Conservation (phyloP, 495 filamentous ascomycete genomes). For the Pseudevernia furfuracea region DNA sequence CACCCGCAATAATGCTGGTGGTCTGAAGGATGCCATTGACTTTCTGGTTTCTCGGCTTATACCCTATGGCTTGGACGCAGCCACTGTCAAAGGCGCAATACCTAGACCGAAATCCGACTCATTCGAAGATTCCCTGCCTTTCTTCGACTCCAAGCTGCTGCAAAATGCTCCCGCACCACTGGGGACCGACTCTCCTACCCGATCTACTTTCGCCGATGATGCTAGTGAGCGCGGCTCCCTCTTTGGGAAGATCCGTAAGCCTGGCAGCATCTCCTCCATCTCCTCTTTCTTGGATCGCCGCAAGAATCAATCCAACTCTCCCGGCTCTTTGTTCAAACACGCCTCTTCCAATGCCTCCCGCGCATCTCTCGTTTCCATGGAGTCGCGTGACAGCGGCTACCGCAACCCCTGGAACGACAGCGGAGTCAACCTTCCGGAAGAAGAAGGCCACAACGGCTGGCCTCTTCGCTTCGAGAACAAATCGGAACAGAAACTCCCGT, state of each 20-base stretch:
- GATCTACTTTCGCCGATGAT: conserved; percentile 70
- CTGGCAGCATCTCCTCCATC: conserved; percentile 85
- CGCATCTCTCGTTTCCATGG: conserved; percentile 86
- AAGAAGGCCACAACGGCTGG: conserved; percentile 64
- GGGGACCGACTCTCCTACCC: conserved; percentile 76
- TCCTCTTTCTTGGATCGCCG: conserved; percentile 83
- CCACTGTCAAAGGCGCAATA: conserved; percentile 82
- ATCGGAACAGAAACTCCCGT: conserved; percentile 48
- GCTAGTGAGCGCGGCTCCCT: conserved; percentile 72
- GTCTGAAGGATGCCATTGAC: conserved; percentile 91
- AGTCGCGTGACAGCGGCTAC: conserved; percentile 84
- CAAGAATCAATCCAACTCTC: conserved; percentile 84
- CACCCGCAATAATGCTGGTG: conserved; percentile 94
- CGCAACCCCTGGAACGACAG: conserved; percentile 97
- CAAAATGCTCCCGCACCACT: conserved; percentile 79
- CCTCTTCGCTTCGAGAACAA: conserved; percentile 48
- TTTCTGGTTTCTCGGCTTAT: conserved; percentile 79
- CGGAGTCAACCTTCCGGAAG: conserved; percentile 84
- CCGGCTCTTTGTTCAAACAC: conserved; percentile 81
- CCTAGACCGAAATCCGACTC: conserved; percentile 96
- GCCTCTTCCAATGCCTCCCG: conserved; percentile 91
- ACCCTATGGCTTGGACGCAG: conserved; percentile 73
- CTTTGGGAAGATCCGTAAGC: conserved; percentile 84
- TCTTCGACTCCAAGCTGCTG: conserved; percentile 91
- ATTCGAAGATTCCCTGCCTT: conserved; percentile 91